These are phyloP conservation scores for Colletotrichum gloeosporioides DNA, from an alignment of 2,329 filamentous ascomycete genomes.

Conservation along the genomic window DNA sequence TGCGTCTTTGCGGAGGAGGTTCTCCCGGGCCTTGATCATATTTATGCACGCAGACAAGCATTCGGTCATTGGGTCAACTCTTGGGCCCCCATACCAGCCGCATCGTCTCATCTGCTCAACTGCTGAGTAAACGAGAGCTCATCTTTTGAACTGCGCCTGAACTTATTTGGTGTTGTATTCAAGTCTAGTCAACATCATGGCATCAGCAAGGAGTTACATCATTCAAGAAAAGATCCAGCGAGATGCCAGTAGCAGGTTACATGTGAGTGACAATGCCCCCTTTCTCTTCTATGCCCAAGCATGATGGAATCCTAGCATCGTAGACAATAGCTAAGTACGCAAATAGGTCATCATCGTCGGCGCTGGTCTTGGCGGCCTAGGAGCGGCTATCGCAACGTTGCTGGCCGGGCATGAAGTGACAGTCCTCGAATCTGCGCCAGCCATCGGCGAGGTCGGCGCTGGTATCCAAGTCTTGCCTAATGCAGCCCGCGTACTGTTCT, in stretches of 20 bases:
- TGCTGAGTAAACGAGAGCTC: not conserved
- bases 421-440: conserved; percentile 13
- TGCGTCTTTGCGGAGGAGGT: not conserved
- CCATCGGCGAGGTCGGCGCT: conserved; percentile 23
- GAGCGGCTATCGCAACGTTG: conserved; percentile 11
- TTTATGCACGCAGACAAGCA: not conserved
- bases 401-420: conserved; percentile 20
- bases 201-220: not conserved
- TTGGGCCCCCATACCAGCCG: not conserved
- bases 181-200: not conserved
- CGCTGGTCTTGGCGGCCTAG: conserved; percentile 21
- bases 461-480: conserved; percentile 25
- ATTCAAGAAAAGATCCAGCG: conserved; percentile 6
- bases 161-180: not conserved
- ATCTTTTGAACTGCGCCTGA: not conserved
- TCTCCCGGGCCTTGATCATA: not conserved
- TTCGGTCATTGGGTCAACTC: not conserved
- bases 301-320: not conserved
- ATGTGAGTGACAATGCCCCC: not conserved
- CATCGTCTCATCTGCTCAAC: not conserved
- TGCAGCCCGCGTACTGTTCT: conserved; percentile 12
- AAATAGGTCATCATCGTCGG: conserved; percentile 19
- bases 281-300: not conserved
- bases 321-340: not conserved
- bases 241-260: not conserved